Conservation (phyloP, 805 yeast species). For the baker's yeast (Saccharomyces cerevisiae) region DNA sequence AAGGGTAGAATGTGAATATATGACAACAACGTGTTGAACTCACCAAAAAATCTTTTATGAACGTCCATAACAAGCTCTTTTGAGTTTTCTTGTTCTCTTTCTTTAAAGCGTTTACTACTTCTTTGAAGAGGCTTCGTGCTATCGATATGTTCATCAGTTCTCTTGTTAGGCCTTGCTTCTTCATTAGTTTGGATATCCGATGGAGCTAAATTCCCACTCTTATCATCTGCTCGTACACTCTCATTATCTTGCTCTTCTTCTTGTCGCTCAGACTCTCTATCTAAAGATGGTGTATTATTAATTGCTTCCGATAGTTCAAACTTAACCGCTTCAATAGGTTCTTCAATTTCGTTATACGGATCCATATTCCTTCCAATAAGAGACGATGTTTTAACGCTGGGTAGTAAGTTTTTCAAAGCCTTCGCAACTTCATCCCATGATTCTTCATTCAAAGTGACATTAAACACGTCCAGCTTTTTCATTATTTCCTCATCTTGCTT, state of each 20-base stretch:
- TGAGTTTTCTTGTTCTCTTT: conserved; percentile 18
- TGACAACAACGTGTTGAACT: conserved; percentile 6
- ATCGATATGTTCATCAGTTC: conserved; percentile 16
- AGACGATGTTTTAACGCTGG: conserved; percentile 33
- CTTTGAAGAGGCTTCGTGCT: conserved; percentile 25
- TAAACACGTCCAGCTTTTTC: conserved; percentile 27
- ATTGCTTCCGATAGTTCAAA: conserved; percentile 22
- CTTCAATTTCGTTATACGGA: conserved; percentile 43
- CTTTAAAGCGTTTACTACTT: conserved; percentile 35
- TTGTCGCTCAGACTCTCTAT: conserved; percentile 3
- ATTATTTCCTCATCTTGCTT: conserved; percentile 32
- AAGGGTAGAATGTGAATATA: conserved; percentile 6
- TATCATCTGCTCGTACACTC: conserved; percentile 13
- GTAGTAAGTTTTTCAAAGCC: conserved; percentile 23
- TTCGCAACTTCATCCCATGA: conserved; percentile 26
- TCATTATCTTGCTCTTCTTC: conserved; percentile 11
- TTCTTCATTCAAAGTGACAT: conserved; percentile 15
- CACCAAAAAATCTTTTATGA: conserved; percentile 16
- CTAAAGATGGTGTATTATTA: neutral
- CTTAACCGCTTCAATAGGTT: conserved; percentile 39
- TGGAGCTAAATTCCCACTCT: conserved; percentile 8
- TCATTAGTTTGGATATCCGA: conserved; percentile 8
- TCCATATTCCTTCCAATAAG: conserved; percentile 37
- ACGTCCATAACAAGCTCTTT: conserved; percentile 5
- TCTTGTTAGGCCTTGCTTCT: conserved; percentile 8